A percentile compares a stretch with the other conserved stretches of the same genome.
These are phyloP conservation scores for Tricholomella constricta DNA, from an alignment of 768 basidiomycete species.

Conservation along the genomic window DNA sequence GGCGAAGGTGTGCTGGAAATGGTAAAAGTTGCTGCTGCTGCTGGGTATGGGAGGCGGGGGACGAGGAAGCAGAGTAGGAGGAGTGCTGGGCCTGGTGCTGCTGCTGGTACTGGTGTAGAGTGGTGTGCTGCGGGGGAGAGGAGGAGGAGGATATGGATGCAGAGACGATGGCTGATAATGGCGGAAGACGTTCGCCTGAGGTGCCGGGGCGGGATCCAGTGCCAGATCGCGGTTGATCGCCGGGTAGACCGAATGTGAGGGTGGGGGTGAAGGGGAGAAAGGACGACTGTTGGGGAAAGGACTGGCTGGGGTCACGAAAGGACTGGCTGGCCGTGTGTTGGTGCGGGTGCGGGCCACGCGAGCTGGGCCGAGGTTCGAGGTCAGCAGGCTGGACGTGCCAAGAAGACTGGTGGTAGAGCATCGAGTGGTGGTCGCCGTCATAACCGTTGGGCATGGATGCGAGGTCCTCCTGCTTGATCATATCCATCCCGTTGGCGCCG, in stretches of 20 bases:
- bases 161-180: conserved; percentile 66
- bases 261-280: conserved; percentile 59
- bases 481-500: conserved; percentile 18
- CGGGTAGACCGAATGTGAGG: conserved; percentile 32
- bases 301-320: conserved; percentile 52
- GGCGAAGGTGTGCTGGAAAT: conserved; percentile 8
- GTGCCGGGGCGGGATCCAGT: conserved; percentile 49
- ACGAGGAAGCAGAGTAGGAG: conserved; percentile 6
- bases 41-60: conserved; percentile 4
- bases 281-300: conserved; percentile 74
- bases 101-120: conserved; percentile 1
- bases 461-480: conserved; percentile 46
- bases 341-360: conserved; percentile 3
- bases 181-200: conserved; percentile 56
- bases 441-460: conserved; percentile 47
- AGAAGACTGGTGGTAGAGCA: conserved; percentile 32
- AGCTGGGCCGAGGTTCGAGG: conserved; percentile 26
- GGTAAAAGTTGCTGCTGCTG: background rate
- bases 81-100: conserved; percentile 10
- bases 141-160: conserved; percentile 56
- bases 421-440: conserved; percentile 48
- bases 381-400: conserved; percentile 44
- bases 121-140: conserved; percentile 39
- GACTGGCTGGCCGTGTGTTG: conserved; percentile 29
- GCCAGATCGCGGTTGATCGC: conserved; percentile 26